Base-by-base conservation (phyloP, 805 yeast species). In the Wickerhamomyces chaumierensis region DNA sequence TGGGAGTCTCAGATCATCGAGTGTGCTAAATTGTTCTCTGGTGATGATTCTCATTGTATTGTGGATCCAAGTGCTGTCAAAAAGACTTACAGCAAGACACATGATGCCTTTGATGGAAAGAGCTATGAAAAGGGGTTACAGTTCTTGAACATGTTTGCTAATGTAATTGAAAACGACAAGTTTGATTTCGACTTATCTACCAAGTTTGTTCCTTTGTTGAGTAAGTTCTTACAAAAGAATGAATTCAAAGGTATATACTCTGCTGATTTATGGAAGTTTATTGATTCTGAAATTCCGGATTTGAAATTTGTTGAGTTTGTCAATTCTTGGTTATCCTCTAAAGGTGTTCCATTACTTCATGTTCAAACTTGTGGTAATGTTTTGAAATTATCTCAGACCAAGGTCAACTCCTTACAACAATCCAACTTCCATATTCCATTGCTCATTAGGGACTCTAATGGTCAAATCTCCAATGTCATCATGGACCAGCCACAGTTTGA, bases 121-220 rank as follows among this genome's bases (percentile, higher is more conserved):
- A 60, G 75, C 1, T 78, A 78, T 47, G 76, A 75, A 34, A 77
- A 76, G 53, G 84, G 84, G 17, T 68, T 78, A 35, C 64, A 67
- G 20, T 51, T 75, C 21, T 43, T 78, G 33, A 63, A 76, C 55
- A 71, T 72, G 76, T 49, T 78, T 21, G 68, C 68, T 9, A 62
- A 63, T 31, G 44, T 65, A 23, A 63, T 72, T 44, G 63, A 61
- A 37, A 48, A 48, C 25, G 63, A 57, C 2, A 36, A 44, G 1
- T 47, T 49, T 19, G 49, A 53, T 17, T 60, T 60, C 35, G 49
- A 55, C 14, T 36, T 56, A 21, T 53, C 56, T 18, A 8, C 9
- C 4, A 49, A 58, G n/a, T 63, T 60, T 40, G 52, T 61, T 46
- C 34, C 47, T 23, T 57, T 63, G 1, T 44, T 75, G 28, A 57